These are phyloP conservation scores for Ustilago loliicola DNA, from an alignment of 1,284 basidiomycete species.

Conservation along the genomic window DNA sequence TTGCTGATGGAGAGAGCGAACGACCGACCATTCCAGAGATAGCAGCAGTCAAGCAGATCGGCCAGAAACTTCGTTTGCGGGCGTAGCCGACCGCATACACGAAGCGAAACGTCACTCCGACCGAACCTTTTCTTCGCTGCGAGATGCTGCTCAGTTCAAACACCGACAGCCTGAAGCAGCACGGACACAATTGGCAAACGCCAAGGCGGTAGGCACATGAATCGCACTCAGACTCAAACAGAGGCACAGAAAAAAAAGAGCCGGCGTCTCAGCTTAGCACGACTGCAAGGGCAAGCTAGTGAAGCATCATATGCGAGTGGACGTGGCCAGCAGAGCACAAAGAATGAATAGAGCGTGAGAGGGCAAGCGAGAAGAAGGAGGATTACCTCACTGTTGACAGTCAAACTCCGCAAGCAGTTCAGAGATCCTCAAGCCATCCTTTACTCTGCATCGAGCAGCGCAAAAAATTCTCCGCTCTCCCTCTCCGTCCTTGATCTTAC, in stretches of 20 bases:
- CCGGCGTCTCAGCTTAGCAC: conserved; percentile 1
- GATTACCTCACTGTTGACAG: conserved; percentile 37
- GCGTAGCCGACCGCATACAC: neutral
- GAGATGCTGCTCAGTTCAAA: conserved; percentile 1
- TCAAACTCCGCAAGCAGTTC: conserved; percentile 26
- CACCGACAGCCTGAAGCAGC: neutral
- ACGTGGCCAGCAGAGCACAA: neutral
- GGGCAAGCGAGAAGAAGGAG: neutral
- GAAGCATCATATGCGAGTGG: neutral
- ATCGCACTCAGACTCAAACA: neutral
- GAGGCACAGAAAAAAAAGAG: too few relatives aligned
- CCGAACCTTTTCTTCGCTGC: conserved; percentile 3
- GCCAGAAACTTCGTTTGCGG: conserved; percentile 1
- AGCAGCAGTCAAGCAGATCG: neutral
- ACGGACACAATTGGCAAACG: neutral
- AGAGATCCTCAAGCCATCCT: neutral
- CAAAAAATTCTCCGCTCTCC: neutral
- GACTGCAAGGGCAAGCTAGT: neutral
- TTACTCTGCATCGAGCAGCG: neutral
- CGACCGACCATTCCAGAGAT: conserved; percentile 1
- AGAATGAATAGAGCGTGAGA: conserved; percentile 6
- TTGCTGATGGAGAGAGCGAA: neutral
- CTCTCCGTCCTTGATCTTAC: neutral
- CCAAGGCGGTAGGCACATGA: conserved; percentile 4
- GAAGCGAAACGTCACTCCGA: conserved; percentile 3